Percentiles rank a stretch among this genome's conserved stretches.
phyloP scores from a whole-genome alignment of 2,329 filamentous ascomycete genomes.

The Xylaria polymorpha region DNA sequence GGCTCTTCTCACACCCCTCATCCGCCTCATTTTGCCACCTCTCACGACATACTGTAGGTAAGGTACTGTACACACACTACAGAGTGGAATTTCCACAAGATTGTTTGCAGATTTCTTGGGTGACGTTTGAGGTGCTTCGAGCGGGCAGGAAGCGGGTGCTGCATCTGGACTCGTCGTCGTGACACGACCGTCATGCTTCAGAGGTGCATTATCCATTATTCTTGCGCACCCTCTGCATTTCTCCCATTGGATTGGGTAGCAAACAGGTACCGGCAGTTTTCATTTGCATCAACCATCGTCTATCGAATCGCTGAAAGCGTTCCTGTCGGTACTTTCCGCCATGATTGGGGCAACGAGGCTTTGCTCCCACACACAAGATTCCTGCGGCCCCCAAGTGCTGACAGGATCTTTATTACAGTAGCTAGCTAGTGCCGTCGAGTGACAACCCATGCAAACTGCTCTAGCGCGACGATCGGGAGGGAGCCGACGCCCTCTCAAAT shows the following conservation, averaged over 20 bases:
- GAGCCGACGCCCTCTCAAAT: slow-evolving; percentile 27
- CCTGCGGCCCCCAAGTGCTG: slow-evolving; percentile 36
- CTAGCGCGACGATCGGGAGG: slow-evolving; percentile 34
- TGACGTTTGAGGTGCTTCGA: slow-evolving; percentile 3
- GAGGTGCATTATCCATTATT: slow-evolving; percentile 10
- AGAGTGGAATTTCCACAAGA: neutral
- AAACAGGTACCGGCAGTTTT: neutral
- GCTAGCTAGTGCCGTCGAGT: neutral
- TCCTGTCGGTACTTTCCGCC: slow-evolving; percentile 15
- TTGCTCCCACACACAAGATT: slow-evolving; percentile 34
- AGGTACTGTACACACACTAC: too few relatives aligned
- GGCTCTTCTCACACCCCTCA: slow-evolving; percentile 6
- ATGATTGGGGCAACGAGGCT: slow-evolving; percentile 30
- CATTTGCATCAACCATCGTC: neutral
- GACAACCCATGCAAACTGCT: slow-evolving; percentile 11
- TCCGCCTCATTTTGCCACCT: slow-evolving; percentile 33
- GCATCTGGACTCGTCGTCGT: slow-evolving; percentile 17
- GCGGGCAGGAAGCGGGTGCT: neutral
- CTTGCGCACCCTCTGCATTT: neutral
- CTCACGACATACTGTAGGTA: neutral
- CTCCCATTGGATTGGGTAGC: neutral
- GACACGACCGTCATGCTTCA: slow-evolving; percentile 1
- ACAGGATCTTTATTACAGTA: slow-evolving; percentile 27
- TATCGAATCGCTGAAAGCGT: slow-evolving; percentile 16
- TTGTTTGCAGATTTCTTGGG: neutral